A percentile compares a stretch with the other conserved stretches of the same genome.
Conservation (phyloP, 2,329 filamentous ascomycete genomes). For the Corynespora cassiicola region DNA sequence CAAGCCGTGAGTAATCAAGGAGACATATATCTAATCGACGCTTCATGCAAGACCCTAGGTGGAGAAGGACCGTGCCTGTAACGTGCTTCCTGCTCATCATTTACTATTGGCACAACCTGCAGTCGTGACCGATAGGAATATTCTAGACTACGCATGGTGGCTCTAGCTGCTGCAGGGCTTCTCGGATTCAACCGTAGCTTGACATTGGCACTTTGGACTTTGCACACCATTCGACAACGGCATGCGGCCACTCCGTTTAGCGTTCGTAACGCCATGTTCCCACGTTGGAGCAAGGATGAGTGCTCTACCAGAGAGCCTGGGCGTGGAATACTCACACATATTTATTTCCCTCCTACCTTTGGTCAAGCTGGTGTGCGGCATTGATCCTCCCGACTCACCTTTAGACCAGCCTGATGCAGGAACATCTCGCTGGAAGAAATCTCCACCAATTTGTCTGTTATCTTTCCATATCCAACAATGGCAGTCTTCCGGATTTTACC, state of each 20-base stretch:
- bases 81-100: neutral
- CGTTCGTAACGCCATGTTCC: neutral
- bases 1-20: constrained; percentile 4
- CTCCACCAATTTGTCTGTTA: no score
- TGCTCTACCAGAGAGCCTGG: no score
- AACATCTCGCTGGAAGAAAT: no score
- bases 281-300: no score
- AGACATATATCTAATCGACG: constrained; percentile 3
- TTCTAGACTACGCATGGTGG: neutral
- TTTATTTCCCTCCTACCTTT: no score
- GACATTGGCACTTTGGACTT: constrained; percentile 1
- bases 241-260: neutral
- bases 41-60: constrained; percentile 3
- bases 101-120: constrained; percentile 3
- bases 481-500: neutral
- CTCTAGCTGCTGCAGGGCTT: neutral
- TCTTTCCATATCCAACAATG: neutral
- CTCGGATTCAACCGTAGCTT: constrained; percentile 2
- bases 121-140: constrained; percentile 2
- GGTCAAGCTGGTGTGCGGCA: no score
- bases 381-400: no score
- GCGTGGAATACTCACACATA: no score
- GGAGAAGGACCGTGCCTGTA: neutral
- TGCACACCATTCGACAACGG: constrained; percentile 8
- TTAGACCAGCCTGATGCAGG: no score